Percentiles rank a stretch among this genome's conserved stretches.
These are phyloP conservation scores for Bruguiera sexangula DNA, from an alignment of 345 rosid genomes.

Conservation along the genomic window DNA sequence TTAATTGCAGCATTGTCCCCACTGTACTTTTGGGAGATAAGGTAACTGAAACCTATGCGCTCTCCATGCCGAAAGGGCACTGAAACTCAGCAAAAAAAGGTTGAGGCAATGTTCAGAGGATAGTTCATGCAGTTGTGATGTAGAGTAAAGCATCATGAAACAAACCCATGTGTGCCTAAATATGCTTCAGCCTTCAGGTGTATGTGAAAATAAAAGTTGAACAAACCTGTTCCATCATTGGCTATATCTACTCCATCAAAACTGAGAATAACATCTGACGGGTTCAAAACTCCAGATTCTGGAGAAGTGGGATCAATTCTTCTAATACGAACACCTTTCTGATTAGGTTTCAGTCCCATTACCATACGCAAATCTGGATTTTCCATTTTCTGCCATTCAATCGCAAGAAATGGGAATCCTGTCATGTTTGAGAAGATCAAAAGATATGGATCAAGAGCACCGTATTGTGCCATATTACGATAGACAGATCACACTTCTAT, in stretches of 20 bases:
- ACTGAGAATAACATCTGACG: slow-evolving; percentile 84
- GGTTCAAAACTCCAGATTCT: slow-evolving; percentile 74
- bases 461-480: background rate
- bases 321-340: slow-evolving; percentile 92
- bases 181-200: background rate
- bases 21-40: slow-evolving; percentile 83
- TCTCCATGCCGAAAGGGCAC: slow-evolving; percentile 97
- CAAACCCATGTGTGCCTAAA: background rate
- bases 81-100: slow-evolving; percentile 30
- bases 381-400: slow-evolving; percentile 99
- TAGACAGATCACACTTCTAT: background rate
- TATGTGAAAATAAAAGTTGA: background rate
- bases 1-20: slow-evolving; percentile 76
- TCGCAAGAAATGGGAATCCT: slow-evolving; percentile 91
- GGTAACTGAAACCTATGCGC: slow-evolving; percentile 92
- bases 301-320: slow-evolving; percentile 92
- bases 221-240: slow-evolving; percentile 90
- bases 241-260: slow-evolving; percentile 88
- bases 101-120: background rate
- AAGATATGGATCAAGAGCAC: background rate
- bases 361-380: slow-evolving; percentile 80
- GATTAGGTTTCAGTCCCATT: slow-evolving; percentile 79
- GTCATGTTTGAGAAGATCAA: slow-evolving; percentile 12
- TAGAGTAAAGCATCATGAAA: background rate
- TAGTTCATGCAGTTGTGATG: background rate